Evolutionary conservation across 441 rosid species (phyloP).

Genomic region (Populus hybrid): DNA sequence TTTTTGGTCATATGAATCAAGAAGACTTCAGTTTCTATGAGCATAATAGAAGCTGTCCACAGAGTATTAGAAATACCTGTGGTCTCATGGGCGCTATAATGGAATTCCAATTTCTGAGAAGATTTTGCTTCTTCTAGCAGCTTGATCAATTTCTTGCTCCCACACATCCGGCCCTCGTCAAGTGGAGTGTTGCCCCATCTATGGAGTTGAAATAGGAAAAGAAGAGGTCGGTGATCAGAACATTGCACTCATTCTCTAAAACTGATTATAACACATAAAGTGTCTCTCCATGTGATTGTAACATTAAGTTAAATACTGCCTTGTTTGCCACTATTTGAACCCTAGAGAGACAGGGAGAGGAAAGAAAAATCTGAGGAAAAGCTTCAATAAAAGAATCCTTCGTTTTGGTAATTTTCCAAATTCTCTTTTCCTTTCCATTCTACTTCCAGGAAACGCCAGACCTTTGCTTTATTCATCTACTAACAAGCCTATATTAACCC

Average conservation of each 20-base stretch:
- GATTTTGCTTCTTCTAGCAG: slow-evolving; percentile 67
- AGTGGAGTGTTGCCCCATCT: slow-evolving; percentile 91
- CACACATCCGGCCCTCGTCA: slow-evolving; percentile 63
- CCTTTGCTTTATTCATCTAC: neutral
- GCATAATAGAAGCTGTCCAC: neutral
- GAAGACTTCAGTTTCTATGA: neutral
- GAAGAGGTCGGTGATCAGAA: neutral
- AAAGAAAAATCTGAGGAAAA: neutral
- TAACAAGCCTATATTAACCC: neutral
- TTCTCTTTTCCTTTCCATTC: neutral
- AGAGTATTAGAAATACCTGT: slow-evolving; percentile 41
- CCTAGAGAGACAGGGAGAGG: neutral
- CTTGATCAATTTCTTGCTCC: slow-evolving; percentile 81
- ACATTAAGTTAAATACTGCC: neutral
- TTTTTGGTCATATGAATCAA: neutral
- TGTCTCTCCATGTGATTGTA: neutral
- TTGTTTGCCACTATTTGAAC: neutral
- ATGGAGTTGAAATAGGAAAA: slow-evolving; percentile 10
- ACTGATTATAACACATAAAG: neutral
- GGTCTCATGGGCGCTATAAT: slow-evolving; percentile 29
- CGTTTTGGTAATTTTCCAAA: neutral
- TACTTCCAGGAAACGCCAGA: neutral
- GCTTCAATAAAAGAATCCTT: neutral
- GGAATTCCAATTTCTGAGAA: slow-evolving; percentile 39
- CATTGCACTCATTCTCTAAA: neutral